Evolutionary conservation across 495 filamentous ascomycete genomes (phyloP).

Genomic region (Achaetomiella virescens): DNA sequence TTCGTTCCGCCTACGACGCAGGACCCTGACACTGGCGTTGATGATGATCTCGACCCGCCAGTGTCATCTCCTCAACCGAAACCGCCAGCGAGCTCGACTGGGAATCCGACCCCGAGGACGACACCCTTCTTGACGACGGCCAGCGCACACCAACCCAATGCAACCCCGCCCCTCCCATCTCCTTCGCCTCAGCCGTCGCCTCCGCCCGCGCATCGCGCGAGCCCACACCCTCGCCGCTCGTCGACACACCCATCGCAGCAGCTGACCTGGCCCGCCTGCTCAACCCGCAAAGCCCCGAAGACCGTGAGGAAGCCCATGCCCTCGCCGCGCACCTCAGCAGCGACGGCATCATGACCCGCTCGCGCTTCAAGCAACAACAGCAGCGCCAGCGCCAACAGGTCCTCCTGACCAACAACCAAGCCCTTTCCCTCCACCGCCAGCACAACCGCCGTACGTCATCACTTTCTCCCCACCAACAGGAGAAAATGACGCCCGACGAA

Average conservation of each 20-base stretch:
- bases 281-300: constrained; percentile 69
- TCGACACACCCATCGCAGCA: constrained; percentile 60
- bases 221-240: constrained; percentile 43
- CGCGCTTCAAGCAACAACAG: constrained; percentile 59
- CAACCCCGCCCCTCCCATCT: constrained; percentile 14
- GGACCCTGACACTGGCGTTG: constrained; percentile 2
- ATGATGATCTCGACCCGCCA: constrained; percentile 66
- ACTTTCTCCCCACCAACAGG: constrained; percentile 5
- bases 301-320: constrained; percentile 71
- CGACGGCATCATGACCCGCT: constrained; percentile 70
- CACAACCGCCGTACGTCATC: constrained; percentile 1
- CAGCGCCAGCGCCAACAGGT: constrained; percentile 61
- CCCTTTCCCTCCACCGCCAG: not conserved
- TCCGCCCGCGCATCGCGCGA: constrained; percentile 40
- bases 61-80: constrained; percentile 58
- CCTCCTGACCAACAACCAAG: constrained; percentile 44
- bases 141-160: constrained; percentile 69
- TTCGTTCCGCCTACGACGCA: constrained; percentile 42
- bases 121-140: constrained; percentile 42
- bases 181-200: constrained; percentile 11
- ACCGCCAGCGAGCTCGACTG: constrained; percentile 46
- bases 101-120: constrained; percentile 41
- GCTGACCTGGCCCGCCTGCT: constrained; percentile 72
- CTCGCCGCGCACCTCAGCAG: constrained; percentile 73
- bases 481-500: constrained; percentile 54